A percentile compares a stretch with the other conserved stretches of the same genome.
phyloP scores from a whole-genome alignment of 2,329 filamentous ascomycete species.

The Lecanicillium sp. region DNA sequence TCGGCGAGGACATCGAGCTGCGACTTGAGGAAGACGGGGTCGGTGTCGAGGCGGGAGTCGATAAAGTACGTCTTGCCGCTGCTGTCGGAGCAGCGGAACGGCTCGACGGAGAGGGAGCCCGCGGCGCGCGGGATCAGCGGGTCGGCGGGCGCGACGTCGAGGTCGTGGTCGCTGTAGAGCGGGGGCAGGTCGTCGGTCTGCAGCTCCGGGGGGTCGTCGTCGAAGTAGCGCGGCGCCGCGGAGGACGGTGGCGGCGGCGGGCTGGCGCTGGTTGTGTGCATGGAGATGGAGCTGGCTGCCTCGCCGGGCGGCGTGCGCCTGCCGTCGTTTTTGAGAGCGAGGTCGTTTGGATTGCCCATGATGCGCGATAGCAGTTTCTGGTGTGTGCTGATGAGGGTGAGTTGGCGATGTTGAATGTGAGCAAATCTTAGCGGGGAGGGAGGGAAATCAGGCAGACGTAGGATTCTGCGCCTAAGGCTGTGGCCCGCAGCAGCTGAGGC shows the following conservation, averaged over 20 bases:
- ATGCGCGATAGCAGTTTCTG: neutral
- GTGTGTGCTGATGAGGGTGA: neutral
- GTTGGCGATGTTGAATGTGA: neutral
- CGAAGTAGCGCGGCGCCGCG: constrained; percentile 26
- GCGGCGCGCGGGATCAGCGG: constrained; percentile 21
- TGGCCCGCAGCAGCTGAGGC: no score
- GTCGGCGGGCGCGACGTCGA: constrained; percentile 17
- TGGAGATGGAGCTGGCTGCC: constrained; percentile 22
- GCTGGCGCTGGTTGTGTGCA: constrained; percentile 16
- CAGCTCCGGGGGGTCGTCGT: constrained; percentile 32
- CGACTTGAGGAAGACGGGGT: constrained; percentile 36
- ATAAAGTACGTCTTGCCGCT: constrained; percentile 38
- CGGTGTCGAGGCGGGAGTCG: constrained; percentile 38
- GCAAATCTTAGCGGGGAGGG: no score
- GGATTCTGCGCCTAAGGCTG: no score
- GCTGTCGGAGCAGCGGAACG: constrained; percentile 26
- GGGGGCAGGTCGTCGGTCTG: constrained; percentile 38
- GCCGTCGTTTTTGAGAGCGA: constrained; percentile 13
- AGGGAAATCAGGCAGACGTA: no score
- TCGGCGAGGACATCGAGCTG: constrained; percentile 39
- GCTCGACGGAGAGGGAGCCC: constrained; percentile 19
- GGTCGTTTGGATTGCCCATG: constrained; percentile 24
- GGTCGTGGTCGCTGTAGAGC: constrained; percentile 36
- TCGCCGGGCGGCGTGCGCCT: constrained; percentile 21
- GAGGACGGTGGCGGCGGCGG: constrained; percentile 5